phyloP scores from a whole-genome alignment of 2,329 filamentous ascomycete species.

The Venturia pyrina region DNA sequence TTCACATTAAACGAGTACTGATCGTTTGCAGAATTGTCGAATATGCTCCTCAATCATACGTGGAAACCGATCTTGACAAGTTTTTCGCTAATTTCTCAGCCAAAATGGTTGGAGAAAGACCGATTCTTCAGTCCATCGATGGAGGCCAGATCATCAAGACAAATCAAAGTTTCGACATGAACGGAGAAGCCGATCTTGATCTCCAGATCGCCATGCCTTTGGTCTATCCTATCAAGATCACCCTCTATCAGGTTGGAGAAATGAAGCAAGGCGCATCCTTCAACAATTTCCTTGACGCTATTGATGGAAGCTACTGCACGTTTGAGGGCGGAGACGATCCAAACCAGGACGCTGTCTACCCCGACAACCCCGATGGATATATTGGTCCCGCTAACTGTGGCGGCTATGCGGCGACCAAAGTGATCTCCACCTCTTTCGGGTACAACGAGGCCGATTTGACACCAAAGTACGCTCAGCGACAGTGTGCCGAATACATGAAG shows the following conservation, averaged over 20 bases:
- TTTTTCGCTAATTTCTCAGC: slow-evolving; percentile 39
- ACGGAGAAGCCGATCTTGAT: slow-evolving; percentile 14
- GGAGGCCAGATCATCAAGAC: slow-evolving; percentile 23
- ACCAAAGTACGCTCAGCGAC: slow-evolving; percentile 26
- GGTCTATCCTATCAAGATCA: slow-evolving; percentile 8
- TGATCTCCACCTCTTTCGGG: slow-evolving; percentile 30
- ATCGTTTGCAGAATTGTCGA: slow-evolving; percentile 36
- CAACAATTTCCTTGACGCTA: slow-evolving; percentile 14
- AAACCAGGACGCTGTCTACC: slow-evolving; percentile 29
- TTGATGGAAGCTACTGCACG: slow-evolving; percentile 11
- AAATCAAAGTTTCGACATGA: slow-evolving; percentile 14
- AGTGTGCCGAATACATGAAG: slow-evolving; percentile 30
- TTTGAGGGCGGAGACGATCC: slow-evolving; percentile 30
- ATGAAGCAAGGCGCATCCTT: slow-evolving; percentile 18
- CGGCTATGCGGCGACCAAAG: slow-evolving; percentile 18
- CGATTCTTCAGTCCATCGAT: slow-evolving; percentile 38
- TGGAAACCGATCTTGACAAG: slow-evolving; percentile 38
- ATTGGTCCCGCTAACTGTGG: slow-evolving; percentile 16
- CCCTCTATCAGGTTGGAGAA: slow-evolving; percentile 29
- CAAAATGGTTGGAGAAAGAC: slow-evolving; percentile 34
- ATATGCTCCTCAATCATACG: slow-evolving; percentile 41
- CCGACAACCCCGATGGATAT: slow-evolving; percentile 33
- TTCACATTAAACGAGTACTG: neutral
- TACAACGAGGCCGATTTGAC: slow-evolving; percentile 31
- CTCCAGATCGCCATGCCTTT: slow-evolving; percentile 12